A percentile compares a stretch with the other conserved stretches of the same genome.
These are phyloP conservation scores for Pinguiococcus pyrenoidosus DNA, from an alignment of 108 stramenopile genomes.

Conservation along the genomic window DNA sequence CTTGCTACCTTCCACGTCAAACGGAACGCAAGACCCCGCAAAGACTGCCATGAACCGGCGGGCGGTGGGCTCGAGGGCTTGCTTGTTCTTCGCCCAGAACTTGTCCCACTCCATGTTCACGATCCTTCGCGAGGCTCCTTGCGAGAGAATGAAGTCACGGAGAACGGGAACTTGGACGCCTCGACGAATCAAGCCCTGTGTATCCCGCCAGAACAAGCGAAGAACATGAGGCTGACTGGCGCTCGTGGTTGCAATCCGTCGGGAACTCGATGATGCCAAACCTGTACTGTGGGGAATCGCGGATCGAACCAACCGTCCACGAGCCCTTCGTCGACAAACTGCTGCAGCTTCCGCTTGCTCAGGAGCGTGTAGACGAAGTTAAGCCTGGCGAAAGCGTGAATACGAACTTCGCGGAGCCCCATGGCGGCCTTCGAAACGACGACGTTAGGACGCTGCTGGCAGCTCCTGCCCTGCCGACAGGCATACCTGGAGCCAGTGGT, in stretches of 20 bases:
- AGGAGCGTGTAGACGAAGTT: slow-evolving; percentile 92
- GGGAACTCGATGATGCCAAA: background rate
- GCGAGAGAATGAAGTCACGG: slow-evolving; percentile 41
- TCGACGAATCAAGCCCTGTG: slow-evolving; percentile 77
- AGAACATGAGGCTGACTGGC: no score
- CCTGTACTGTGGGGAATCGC: slow-evolving; percentile 89
- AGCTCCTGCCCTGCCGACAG: background rate
- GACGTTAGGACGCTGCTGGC: background rate
- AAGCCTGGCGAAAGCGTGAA: slow-evolving; percentile 87
- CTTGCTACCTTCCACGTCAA: slow-evolving; percentile 61
- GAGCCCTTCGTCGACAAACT: slow-evolving; percentile 88
- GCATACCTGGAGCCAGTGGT: slow-evolving; percentile 63
- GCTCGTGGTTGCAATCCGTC: no score
- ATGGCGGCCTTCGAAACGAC: slow-evolving; percentile 30
- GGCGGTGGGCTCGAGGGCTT: slow-evolving; percentile 73
- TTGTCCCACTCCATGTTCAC: slow-evolving; percentile 96
- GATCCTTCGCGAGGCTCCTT: slow-evolving; percentile 55
- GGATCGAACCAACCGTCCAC: slow-evolving; percentile 98
- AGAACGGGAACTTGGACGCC: slow-evolving; percentile 77
- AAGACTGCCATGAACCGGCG: slow-evolving; percentile 92
- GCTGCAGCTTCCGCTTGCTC: slow-evolving; percentile 90
- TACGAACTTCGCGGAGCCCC: slow-evolving; percentile 67
- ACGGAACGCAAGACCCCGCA: slow-evolving; percentile 37
- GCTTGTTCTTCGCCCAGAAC: slow-evolving; percentile 96
- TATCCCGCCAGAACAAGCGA: no score